phyloP scores from a whole-genome alignment of 176 grass and related monocot species.

The Aegilops longissima region DNA sequence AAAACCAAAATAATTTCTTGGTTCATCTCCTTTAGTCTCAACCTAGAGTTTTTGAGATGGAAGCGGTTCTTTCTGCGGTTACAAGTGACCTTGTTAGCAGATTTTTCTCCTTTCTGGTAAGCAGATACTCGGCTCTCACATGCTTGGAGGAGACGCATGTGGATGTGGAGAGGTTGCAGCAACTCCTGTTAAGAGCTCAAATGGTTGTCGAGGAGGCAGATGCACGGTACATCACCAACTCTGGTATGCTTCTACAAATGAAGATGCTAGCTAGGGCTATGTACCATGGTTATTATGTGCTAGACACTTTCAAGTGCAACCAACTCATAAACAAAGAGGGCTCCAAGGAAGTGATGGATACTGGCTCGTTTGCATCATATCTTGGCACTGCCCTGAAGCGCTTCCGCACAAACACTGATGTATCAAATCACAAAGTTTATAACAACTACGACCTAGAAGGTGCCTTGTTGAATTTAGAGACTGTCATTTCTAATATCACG shows the following conservation, averaged over 20 bases:
- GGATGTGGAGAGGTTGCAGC: not conserved
- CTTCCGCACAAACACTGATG: not conserved
- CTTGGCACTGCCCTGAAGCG: not conserved
- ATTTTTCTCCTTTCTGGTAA: not conserved
- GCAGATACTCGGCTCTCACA: not conserved
- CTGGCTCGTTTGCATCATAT: not conserved
- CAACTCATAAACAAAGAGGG: not conserved
- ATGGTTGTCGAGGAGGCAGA: not conserved
- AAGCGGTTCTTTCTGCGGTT: not conserved
- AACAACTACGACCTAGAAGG: not conserved
- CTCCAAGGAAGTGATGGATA: not conserved
- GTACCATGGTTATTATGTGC: not conserved
- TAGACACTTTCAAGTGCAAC: not conserved
- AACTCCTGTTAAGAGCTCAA: not conserved
- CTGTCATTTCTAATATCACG: not conserved
- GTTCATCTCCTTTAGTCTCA: not conserved
- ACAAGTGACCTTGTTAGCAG: not conserved
- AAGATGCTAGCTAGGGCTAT: slow-evolving; percentile 1
- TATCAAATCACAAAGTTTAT: not conserved
- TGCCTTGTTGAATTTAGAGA: not conserved
- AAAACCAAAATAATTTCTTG: not conserved
- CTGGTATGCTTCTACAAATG: slow-evolving; percentile 1
- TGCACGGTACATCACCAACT: slow-evolving; percentile 5
- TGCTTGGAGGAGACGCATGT: not conserved
- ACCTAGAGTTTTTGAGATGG: not conserved